These are phyloP conservation scores for Sugiyamaella boreocaroliniensis DNA, from an alignment of 805 yeast genomes.

Conservation along the genomic window DNA sequence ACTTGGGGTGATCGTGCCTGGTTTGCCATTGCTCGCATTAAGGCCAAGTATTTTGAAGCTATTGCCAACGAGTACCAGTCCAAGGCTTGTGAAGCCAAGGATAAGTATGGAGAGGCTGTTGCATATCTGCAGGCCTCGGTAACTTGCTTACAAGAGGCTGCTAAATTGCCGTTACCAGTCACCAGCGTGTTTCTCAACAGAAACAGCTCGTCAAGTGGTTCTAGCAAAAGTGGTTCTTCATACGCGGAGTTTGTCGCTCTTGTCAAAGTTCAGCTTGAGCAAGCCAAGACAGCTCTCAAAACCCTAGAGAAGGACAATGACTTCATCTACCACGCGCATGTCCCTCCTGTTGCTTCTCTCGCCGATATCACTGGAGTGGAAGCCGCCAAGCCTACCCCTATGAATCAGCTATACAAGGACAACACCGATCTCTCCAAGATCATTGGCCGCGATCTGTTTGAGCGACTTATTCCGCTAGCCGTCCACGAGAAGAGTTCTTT, in stretches of 20 bases:
- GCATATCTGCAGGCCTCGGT: slow-evolving; percentile 52
- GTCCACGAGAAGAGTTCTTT: slow-evolving; percentile 82
- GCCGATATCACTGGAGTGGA: slow-evolving; percentile 58
- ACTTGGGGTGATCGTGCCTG: slow-evolving; percentile 40
- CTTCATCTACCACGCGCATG: slow-evolving; percentile 71
- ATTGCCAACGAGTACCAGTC: slow-evolving; percentile 58
- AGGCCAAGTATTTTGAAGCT: slow-evolving; percentile 50
- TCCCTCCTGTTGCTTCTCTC: slow-evolving; percentile 57
- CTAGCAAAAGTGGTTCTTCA: slow-evolving; percentile 1
- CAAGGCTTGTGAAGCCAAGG: slow-evolving; percentile 44
- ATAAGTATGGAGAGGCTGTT: slow-evolving; percentile 70
- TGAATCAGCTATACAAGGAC: slow-evolving; percentile 33
- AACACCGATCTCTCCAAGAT: slow-evolving; percentile 44
- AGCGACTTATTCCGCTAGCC: slow-evolving; percentile 72
- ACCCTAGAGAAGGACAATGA: slow-evolving; percentile 75
- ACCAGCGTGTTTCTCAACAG: not conserved
- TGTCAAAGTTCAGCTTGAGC: slow-evolving; percentile 21
- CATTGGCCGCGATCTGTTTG: slow-evolving; percentile 55
- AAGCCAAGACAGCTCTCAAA: slow-evolving; percentile 28
- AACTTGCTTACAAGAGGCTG: slow-evolving; percentile 24
- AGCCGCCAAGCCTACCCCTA: slow-evolving; percentile 54
- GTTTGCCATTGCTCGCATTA: slow-evolving; percentile 49
- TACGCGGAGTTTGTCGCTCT: slow-evolving; percentile 19
- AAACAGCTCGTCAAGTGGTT: not conserved
- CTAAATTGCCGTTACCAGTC: slow-evolving; percentile 11